These are phyloP conservation scores for Auriculariales sp. DNA, from an alignment of 768 basidiomycete genomes.

Conservation along the genomic window DNA sequence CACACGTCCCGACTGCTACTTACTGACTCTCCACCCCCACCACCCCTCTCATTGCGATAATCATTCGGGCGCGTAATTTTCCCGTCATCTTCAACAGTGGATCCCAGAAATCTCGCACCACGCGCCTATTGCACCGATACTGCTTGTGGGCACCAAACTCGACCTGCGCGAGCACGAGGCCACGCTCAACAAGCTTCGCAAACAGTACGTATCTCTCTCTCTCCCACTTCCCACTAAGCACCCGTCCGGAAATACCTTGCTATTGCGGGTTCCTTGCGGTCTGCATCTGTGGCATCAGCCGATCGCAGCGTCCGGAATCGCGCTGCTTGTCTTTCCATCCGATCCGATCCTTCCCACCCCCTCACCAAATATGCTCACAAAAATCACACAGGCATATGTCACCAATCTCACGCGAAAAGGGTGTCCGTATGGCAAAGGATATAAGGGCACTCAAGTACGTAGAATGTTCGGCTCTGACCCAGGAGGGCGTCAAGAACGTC, in stretches of 20 bases:
- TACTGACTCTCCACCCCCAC: background rate
- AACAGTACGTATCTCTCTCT: slow-evolving; percentile 48
- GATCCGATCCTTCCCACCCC: too few species aligned
- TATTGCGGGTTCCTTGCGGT: too few species aligned
- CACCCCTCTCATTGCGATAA: background rate
- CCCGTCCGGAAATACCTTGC: too few species aligned
- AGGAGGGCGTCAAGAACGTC: slow-evolving; percentile 97
- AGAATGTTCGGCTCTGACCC: slow-evolving; percentile 90
- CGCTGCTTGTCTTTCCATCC: background rate
- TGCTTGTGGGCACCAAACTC: slow-evolving; percentile 93
- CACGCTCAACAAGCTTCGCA: slow-evolving; percentile 85
- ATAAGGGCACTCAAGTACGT: slow-evolving; percentile 93
- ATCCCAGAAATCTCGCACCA: slow-evolving; percentile 96
- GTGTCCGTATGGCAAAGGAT: slow-evolving; percentile 80
- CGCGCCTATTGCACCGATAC: slow-evolving; percentile 83
- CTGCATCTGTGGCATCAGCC: too few species aligned
- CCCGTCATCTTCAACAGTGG: slow-evolving; percentile 39
- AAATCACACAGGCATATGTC: slow-evolving; percentile 80
- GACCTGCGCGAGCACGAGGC: slow-evolving; percentile 91
- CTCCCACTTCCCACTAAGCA: too few species aligned
- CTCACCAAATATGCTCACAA: too few species aligned
- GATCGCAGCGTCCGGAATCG: too few species aligned
- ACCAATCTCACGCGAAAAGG: slow-evolving; percentile 85
- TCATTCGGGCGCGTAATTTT: slow-evolving; percentile 1
- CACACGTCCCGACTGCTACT: slow-evolving; percentile 1